Evolutionary conservation across 768 basidiomycete genomes (phyloP).

Genomic region (Leccinum truebloodii): DNA sequence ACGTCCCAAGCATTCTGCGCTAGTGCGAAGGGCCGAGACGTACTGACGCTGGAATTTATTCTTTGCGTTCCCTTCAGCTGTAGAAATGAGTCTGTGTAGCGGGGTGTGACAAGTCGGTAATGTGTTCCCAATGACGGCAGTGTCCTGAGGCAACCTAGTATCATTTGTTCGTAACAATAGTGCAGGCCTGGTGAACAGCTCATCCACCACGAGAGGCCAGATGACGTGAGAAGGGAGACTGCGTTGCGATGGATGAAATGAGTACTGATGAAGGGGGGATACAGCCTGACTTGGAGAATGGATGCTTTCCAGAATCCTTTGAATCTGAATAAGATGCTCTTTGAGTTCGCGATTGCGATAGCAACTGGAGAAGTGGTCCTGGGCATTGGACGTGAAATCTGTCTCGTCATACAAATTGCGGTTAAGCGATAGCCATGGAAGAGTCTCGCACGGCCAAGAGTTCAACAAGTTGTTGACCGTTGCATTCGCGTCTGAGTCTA

Average conservation of each 20-base stretch:
- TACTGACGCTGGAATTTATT: too few species aligned
- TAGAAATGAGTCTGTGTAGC: too few species aligned
- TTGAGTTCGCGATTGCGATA: constrained; percentile 10
- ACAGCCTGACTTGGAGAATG: not conserved
- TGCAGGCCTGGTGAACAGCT: constrained; percentile 1
- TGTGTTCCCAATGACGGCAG: too few species aligned
- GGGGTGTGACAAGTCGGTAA: too few species aligned
- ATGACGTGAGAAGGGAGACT: not conserved
- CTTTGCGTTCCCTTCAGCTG: too few species aligned
- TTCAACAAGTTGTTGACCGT: constrained; percentile 4
- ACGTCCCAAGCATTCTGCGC: too few species aligned
- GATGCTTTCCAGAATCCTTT: not conserved
- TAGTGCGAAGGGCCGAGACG: too few species aligned
- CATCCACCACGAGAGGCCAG: not conserved
- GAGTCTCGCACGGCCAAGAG: constrained; percentile 16
- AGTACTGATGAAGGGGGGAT: not conserved
- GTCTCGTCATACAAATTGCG: constrained; percentile 1
- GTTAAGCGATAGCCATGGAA: not conserved
- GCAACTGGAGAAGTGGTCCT: constrained; percentile 9
- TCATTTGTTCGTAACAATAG: not conserved
- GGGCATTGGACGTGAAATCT: not conserved
- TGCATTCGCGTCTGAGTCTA: not conserved
- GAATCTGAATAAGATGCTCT: not conserved
- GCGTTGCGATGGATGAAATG: not conserved
- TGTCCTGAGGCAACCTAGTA: too few species aligned